Percentiles rank a stretch among this genome's conserved stretches.
phyloP scores from a whole-genome alignment of 129 eudicot species.

The Chrysanthemum makinoi region DNA sequence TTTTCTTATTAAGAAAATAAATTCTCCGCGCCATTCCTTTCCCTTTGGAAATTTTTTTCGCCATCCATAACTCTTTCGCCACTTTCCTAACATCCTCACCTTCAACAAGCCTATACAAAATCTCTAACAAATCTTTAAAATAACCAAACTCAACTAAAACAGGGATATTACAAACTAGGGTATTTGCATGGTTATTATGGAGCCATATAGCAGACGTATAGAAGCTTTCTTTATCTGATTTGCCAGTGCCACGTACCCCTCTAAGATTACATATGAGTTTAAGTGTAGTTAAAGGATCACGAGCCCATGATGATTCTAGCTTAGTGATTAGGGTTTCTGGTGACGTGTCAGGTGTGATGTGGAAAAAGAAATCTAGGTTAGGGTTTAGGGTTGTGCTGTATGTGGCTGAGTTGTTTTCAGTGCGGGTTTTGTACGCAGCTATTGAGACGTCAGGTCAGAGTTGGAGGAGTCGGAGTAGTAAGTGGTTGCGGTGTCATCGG shows the following conservation, averaged over 20 bases:
- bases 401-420: slow-evolving; percentile 16
- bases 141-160: slow-evolving; percentile 40
- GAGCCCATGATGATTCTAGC: slow-evolving; percentile 3
- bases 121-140: slow-evolving; percentile 43
- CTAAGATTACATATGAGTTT: slow-evolving; percentile 42
- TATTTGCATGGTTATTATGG: slow-evolving; percentile 39
- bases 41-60: slow-evolving; percentile 14
- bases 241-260: slow-evolving; percentile 24
- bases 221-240: slow-evolving; percentile 36
- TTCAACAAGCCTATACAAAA: slow-evolving; percentile 34
- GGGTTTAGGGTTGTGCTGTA: too few species aligned
- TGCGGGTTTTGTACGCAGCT: too few species aligned
- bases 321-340: slow-evolving; percentile 21
- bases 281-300: slow-evolving; percentile 14
- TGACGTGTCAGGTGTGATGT: slow-evolving; percentile 35
- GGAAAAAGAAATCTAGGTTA: slow-evolving; percentile 46
- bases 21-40: slow-evolving; percentile 6
- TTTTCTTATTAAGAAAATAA: slow-evolving; percentile 17
- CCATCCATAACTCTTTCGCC: slow-evolving; percentile 11
- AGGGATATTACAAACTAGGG: slow-evolving; percentile 34
- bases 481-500: too few species aligned
- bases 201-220: slow-evolving; percentile 47
- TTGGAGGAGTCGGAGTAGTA: too few species aligned
- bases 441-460: too few species aligned
- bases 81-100: slow-evolving; percentile 20